Conservation (phyloP, 176 grass and related monocot genomes). For the Paspalum vaginatum region DNA sequence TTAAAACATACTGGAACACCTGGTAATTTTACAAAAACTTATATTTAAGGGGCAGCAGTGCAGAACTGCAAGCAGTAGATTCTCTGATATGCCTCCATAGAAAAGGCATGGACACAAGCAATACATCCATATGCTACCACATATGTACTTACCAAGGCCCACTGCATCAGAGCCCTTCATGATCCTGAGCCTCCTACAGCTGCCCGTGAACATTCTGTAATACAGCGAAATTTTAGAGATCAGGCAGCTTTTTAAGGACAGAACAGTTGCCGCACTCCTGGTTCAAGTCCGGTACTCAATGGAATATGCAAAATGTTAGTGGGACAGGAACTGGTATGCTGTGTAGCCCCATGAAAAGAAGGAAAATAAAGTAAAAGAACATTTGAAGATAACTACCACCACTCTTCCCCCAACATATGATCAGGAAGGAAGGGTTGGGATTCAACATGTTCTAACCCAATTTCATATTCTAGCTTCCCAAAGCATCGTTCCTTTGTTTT, state of each 20-base stretch:
- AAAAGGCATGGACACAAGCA: conserved; percentile 14
- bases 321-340: not conserved
- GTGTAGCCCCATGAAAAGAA: not conserved
- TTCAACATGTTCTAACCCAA: not conserved
- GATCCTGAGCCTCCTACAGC: conserved; percentile 59
- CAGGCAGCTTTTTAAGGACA: conserved; percentile 2
- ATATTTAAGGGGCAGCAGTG: not conserved
- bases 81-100: conserved; percentile 30
- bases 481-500: conserved; percentile 1
- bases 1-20: conserved; percentile 25
- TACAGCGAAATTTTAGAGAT: conserved; percentile 11
- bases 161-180: conserved; percentile 67
- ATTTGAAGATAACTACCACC: not conserved
- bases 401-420: not conserved
- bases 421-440: not conserved
- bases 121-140: conserved; percentile 4
- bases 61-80: conserved; percentile 25
- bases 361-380: not conserved
- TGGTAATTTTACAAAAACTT: conserved; percentile 12
- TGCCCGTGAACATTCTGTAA: conserved; percentile 56
- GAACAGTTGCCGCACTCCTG: conserved; percentile 7
- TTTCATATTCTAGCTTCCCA: not conserved
- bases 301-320: conserved; percentile 22
- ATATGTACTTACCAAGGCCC: conserved; percentile 54
- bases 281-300: conserved; percentile 29